A percentile compares a stretch with the other conserved stretches of the same genome.
Conservation (phyloP, 2,329 filamentous ascomycete genomes). For the Trichoderma sp. region DNA sequence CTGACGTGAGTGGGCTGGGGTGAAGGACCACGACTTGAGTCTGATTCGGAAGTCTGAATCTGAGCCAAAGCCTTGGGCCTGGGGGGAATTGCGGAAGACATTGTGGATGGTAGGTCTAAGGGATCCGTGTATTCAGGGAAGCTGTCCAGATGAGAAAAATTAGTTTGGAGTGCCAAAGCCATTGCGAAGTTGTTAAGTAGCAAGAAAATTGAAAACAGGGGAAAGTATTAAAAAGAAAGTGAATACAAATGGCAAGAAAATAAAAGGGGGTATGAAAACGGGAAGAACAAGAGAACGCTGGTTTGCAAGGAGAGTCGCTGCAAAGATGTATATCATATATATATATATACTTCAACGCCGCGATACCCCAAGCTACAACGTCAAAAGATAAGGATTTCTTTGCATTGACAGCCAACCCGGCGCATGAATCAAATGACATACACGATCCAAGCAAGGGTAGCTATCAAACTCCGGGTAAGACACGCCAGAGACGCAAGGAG, state of each 20-base stretch:
- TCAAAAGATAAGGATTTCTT: slow-evolving; percentile 4
- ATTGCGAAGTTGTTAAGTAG: not conserved
- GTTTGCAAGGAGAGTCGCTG: not conserved
- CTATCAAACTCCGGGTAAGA: slow-evolving; percentile 7
- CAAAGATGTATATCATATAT: slow-evolving; percentile 1
- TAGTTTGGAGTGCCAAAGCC: slow-evolving; percentile 35
- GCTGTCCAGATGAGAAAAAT: slow-evolving; percentile 44
- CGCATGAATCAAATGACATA: slow-evolving; percentile 22
- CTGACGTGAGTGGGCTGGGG: slow-evolving; percentile 86
- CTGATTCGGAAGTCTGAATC: slow-evolving; percentile 44
- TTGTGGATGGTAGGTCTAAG: slow-evolving; percentile 33
- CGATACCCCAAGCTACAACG: not conserved
- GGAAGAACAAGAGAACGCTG: not conserved
- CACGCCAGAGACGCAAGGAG: slow-evolving; percentile 19
- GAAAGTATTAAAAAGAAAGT: not conserved
- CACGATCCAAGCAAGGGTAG: slow-evolving; percentile 3
- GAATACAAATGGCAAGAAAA: not conserved
- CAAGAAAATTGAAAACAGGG: not conserved
- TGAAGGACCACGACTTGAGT: slow-evolving; percentile 68
- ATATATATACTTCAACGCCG: not conserved
- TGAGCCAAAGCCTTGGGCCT: slow-evolving; percentile 47
- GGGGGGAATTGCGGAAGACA: slow-evolving; percentile 36
- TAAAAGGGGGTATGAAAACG: not conserved
- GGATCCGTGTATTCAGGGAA: slow-evolving; percentile 50
- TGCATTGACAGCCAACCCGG: not conserved